Base-by-base conservation (phyloP, 768 basidiomycete genomes). In the Amanita subjunquillea region DNA sequence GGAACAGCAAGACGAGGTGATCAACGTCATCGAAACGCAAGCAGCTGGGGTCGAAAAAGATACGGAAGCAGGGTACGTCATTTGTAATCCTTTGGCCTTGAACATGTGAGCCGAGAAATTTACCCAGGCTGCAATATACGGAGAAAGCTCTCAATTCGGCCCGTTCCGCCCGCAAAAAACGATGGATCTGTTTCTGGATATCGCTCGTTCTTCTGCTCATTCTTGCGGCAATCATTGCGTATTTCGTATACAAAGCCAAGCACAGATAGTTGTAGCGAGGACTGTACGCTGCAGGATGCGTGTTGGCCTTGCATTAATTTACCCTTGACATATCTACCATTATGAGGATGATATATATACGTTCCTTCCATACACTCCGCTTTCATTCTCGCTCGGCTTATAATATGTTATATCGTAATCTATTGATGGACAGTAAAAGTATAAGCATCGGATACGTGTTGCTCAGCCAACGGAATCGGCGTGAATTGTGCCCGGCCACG, bases 121-220 rank as follows among this genome's bases (percentile, higher is more conserved):
- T 58, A 45, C 30, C 32, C 59, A 96, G 93, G 55, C 68, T 91
- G 48, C 72, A 77, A 56, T 87, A 96, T 65, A 90, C 91, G 1
- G 81, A 87, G 44, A 88, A 87, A 62, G 95, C 94, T 6, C 87
- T 97, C 49, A 73, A 69, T 36, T 91, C 87, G 36, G 95, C 95
- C 20, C 78, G 87, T 29, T 79, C 85, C 30, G 95, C 95, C 20
- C 83, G 95, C 55, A 91, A 85, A 69, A 97, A 95, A 78, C 83
- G 93, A 61, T 96, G 93, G 92, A 94, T 95, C 65, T 97, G 94
- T 71, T 95, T 95, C 76, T 64, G 81, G 69, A 80, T 91, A 55
- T 63, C 68, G 52, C 61, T 93, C 52, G 62, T 90, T 54, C 61
- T 92, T 50, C 72, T 85, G 54, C 78, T 83, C 57, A 77, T 89